These are phyloP conservation scores for Condylostoma magnum DNA, from an alignment of 169 alveolate genomes.

Conservation along the genomic window DNA sequence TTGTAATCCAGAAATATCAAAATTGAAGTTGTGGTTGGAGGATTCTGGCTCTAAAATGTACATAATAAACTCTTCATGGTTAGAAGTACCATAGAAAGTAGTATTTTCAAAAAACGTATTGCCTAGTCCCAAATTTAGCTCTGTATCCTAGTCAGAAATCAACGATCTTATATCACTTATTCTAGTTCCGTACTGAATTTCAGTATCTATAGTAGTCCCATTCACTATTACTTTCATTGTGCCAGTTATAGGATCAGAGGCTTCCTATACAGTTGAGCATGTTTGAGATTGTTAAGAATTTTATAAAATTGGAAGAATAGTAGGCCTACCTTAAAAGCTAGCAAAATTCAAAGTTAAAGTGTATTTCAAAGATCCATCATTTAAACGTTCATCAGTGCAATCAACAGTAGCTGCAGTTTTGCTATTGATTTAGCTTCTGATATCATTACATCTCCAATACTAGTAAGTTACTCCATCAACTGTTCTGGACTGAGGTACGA, in stretches of 20 bases:
- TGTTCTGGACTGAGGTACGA: background rate
- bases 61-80: too few relatives aligned
- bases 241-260: background rate
- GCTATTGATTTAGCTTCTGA: background rate
- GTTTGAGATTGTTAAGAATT: background rate
- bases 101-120: too few relatives aligned
- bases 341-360: background rate
- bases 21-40: too few relatives aligned
- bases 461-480: too few relatives aligned
- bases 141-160: too few relatives aligned
- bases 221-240: too few relatives aligned
- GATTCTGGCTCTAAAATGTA: too few relatives aligned
- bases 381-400: background rate
- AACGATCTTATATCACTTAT: too few relatives aligned
- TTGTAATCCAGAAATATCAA: background rate
- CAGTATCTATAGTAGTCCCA: too few relatives aligned
- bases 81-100: too few relatives aligned
- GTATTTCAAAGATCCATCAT: background rate
- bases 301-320: background rate
- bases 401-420: background rate
- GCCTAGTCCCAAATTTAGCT: background rate
- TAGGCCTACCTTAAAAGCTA: background rate
- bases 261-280: background rate
- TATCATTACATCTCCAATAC: slow-evolving; percentile 18
- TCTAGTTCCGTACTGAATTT: too few relatives aligned